Evolutionary conservation across 768 basidiomycete species (phyloP), one percentile per base, ranked within the genome.

Genomic region (Suillus sp.): DNA sequence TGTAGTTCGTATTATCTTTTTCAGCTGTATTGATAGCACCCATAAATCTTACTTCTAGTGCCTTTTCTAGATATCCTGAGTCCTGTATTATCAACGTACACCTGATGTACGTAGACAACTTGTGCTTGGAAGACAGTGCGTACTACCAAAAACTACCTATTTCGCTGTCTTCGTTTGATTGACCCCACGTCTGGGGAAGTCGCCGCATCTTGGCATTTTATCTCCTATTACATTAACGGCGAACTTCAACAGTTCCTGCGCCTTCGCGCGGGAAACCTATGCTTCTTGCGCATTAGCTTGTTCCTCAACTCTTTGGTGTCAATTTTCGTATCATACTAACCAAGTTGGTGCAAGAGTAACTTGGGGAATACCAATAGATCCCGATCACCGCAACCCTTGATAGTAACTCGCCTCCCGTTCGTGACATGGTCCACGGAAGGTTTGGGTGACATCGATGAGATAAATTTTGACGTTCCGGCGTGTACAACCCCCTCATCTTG

Each of bases 1-100:
- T 61, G 43, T 50, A 61, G 48, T 62, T 34, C 63, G 16, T 25
- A 40, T 62, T 22, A 25, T 64, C 60, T 32, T 61, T 34, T 59
- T 59, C 53, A 25, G 56, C n/a, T 60, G 61, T 34, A 62, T 59
- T 62, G 30, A 57, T 57, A 57, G 34, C 35, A 57, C 25, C 56
- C 56, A 40, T 40, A 57, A 57, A 57, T 57, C 37, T 40, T 13
- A 40, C 25, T 27, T 57, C 25, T 30, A 57, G 56, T 18, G 27
- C 37, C 18, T 57, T 40, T 57, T 56, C 55, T 57, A 57, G 55
- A 20, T n/a, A 37, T 37, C 37, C 2, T 27, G 27, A 30, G 50
- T 10, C 25, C 27, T 27, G 9, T 38, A 38, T 40, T 20, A 40
- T 57, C 25, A 40, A 27, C 56, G 10, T 27, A 38, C 25, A 11